Evolutionary conservation across 768 basidiomycete species (phyloP).

Genomic region (Leccinum arenicola): DNA sequence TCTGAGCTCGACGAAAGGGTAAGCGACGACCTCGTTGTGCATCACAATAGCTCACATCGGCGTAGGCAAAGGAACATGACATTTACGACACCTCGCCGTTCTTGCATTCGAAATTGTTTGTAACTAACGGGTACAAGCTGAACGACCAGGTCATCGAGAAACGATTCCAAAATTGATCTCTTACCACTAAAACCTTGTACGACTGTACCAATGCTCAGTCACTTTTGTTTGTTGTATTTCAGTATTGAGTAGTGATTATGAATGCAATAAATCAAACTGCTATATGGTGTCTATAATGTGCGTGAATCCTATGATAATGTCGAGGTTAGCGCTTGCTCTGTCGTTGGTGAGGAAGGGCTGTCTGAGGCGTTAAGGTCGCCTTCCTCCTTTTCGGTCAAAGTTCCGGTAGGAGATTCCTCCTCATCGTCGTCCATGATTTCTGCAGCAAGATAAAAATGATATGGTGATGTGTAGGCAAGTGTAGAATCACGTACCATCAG

Average conservation of each 20-base stretch:
- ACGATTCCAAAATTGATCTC: conserved; percentile 48
- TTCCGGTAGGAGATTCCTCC: conserved; percentile 33
- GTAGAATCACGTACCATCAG: conserved; percentile 63
- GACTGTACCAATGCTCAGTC: conserved; percentile 4
- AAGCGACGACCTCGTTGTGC: conserved; percentile 26
- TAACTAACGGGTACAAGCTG: conserved; percentile 84
- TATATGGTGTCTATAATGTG: conserved; percentile 24
- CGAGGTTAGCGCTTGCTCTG: conserved; percentile 6
- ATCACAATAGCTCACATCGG: conserved; percentile 9
- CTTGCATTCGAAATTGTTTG: conserved; percentile 80
- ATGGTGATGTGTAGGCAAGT: background rate
- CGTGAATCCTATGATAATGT: conserved; percentile 19
- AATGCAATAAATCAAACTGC: conserved; percentile 26
- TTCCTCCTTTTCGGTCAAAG: conserved; percentile 5
- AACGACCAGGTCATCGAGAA: conserved; percentile 69
- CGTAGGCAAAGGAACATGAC: conserved; percentile 92
- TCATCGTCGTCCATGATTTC: conserved; percentile 74
- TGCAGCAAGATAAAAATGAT: conserved; percentile 21
- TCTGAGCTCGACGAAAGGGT: conserved; percentile 87
- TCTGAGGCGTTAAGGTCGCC: conserved; percentile 6
- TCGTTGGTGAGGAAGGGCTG: conserved; percentile 7
- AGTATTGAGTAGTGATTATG: conserved; percentile 31
- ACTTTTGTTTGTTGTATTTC: conserved; percentile 17
- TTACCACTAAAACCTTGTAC: conserved; percentile 6
- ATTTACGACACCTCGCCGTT: conserved; percentile 90